Conservation (phyloP, 192 early-diverging fungal species). For the Coemansia sp. region DNA sequence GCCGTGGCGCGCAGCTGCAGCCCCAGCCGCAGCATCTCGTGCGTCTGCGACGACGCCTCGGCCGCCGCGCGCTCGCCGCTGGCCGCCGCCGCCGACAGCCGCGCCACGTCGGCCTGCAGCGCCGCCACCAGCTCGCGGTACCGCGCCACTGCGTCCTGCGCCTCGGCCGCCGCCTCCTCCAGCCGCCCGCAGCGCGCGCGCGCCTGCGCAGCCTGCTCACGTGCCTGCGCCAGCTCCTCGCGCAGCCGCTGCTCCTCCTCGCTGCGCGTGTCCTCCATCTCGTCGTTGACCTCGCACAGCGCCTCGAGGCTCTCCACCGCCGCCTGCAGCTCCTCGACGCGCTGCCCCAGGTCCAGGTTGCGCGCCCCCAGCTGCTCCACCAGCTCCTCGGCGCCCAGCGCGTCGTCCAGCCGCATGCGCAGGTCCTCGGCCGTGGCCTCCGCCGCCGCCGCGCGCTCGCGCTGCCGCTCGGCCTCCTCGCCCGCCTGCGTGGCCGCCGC, state of each 20-base stretch:
- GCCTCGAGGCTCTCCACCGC: slow-evolving; percentile 86
- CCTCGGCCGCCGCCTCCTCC: slow-evolving; percentile 83
- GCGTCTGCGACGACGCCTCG: slow-evolving; percentile 64
- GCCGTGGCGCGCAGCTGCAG: slow-evolving; percentile 76
- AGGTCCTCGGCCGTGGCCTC: slow-evolving; percentile 80
- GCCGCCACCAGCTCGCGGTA: slow-evolving; percentile 80
- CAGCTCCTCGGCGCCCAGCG: slow-evolving; percentile 77
- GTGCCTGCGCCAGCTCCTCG: slow-evolving; percentile 73
- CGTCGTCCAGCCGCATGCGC: slow-evolving; percentile 78
- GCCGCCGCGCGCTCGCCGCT: slow-evolving; percentile 58
- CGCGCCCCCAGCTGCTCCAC: slow-evolving; percentile 79
- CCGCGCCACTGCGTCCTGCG: slow-evolving; percentile 79
- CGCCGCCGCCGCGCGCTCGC: slow-evolving; percentile 58
- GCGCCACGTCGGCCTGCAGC: slow-evolving; percentile 74
- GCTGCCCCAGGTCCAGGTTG: slow-evolving; percentile 73
- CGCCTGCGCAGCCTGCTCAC: slow-evolving; percentile 57
- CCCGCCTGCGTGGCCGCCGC: slow-evolving; percentile 57
- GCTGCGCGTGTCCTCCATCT: slow-evolving; percentile 90
- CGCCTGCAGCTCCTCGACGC: slow-evolving; percentile 71
- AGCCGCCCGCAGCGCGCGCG: slow-evolving; percentile 57
- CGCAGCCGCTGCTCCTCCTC: slow-evolving; percentile 83
- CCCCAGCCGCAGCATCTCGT: slow-evolving; percentile 78
- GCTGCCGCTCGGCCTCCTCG: slow-evolving; percentile 41
- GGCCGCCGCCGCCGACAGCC: slow-evolving; percentile 63
- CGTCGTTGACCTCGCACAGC: slow-evolving; percentile 85